Evolutionary conservation across 768 basidiomycete species (phyloP).

Genomic region (Phanerochaete sordida): DNA sequence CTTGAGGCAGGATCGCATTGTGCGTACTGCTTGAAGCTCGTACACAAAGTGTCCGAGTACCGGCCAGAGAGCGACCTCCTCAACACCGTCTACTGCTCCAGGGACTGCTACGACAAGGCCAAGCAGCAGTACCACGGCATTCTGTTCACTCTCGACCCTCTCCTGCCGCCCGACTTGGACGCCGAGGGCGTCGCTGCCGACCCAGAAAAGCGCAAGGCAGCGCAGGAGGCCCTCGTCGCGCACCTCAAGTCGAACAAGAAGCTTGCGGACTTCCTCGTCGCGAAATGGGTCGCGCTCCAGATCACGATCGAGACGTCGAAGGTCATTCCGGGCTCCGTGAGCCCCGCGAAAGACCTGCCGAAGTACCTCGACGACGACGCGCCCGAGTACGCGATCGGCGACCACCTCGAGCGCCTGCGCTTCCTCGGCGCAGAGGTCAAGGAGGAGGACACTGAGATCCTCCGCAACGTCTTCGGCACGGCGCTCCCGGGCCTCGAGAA

Average conservation of each 20-base stretch:
- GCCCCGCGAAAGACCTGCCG: slow-evolving; percentile 20
- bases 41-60: slow-evolving; percentile 45
- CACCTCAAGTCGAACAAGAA: slow-evolving; percentile 48
- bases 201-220: slow-evolving; percentile 45
- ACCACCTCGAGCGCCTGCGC: slow-evolving; percentile 75
- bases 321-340: slow-evolving; percentile 32
- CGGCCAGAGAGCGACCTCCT: slow-evolving; percentile 49
- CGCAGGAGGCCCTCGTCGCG: slow-evolving; percentile 57
- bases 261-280: slow-evolving; percentile 54
- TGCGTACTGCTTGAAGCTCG: slow-evolving; percentile 63
- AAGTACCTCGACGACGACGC: slow-evolving; percentile 42
- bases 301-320: slow-evolving; percentile 63
- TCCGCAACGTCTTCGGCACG: slow-evolving; percentile 51
- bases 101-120: slow-evolving; percentile 54
- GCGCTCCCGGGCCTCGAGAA: slow-evolving; percentile 73
- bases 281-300: slow-evolving; percentile 71
- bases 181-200: slow-evolving; percentile 27
- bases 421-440: slow-evolving; percentile 54
- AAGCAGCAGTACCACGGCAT: slow-evolving; percentile 62
- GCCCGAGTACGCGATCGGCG: slow-evolving; percentile 60
- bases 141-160: slow-evolving; percentile 65
- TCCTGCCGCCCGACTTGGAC: slow-evolving; percentile 46
- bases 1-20: slow-evolving; percentile 67
- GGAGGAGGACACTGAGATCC: slow-evolving; percentile 45
- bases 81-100: slow-evolving; percentile 68